Evolutionary conservation across 352 stramenopile genomes (phyloP).

Genomic region (Phytophthora fragariaefolia): DNA sequence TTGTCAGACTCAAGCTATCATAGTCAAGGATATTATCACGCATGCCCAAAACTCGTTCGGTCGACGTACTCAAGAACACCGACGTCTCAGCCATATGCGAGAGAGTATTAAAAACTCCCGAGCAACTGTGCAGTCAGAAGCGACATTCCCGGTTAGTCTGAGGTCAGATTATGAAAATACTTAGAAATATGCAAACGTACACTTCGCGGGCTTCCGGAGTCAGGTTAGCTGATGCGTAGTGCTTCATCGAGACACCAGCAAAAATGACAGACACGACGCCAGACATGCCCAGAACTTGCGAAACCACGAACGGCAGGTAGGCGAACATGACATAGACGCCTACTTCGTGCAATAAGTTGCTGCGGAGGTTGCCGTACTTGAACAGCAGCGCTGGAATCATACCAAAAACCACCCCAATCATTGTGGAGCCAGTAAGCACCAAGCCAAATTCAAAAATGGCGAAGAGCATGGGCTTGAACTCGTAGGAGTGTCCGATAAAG

Average conservation of each 20-base stretch:
- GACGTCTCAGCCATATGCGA: constrained; percentile 92
- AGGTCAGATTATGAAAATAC: neutral
- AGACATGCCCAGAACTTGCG: constrained; percentile 81
- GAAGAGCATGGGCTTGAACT: constrained; percentile 75
- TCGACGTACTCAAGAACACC: constrained; percentile 91
- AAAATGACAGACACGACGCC: constrained; percentile 96
- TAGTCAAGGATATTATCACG: too few species aligned
- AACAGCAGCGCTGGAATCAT: constrained; percentile 89
- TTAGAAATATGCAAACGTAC: constrained; percentile 43
- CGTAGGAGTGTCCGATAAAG: constrained; percentile 91
- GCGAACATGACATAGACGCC: constrained; percentile 89
- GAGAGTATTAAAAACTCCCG: constrained; percentile 91
- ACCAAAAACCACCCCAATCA: constrained; percentile 89
- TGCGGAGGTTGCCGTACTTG: constrained; percentile 91
- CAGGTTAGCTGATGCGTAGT: constrained; percentile 91
- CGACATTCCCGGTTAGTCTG: constrained; percentile 2
- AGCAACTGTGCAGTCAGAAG: constrained; percentile 54
- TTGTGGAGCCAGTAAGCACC: constrained; percentile 88
- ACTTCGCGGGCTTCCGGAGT: constrained; percentile 77
- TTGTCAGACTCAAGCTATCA: neutral
- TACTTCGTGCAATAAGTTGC: constrained; percentile 89
- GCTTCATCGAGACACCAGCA: constrained; percentile 91
- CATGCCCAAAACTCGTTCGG: neutral
- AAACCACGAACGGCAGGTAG: constrained; percentile 81
- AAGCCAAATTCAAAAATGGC: constrained; percentile 91